Percentiles rank a stretch among this genome's conserved stretches.
Evolutionary conservation across 2,329 filamentous ascomycete genomes (phyloP).

Genomic region (Bipolaris bicolor): DNA sequence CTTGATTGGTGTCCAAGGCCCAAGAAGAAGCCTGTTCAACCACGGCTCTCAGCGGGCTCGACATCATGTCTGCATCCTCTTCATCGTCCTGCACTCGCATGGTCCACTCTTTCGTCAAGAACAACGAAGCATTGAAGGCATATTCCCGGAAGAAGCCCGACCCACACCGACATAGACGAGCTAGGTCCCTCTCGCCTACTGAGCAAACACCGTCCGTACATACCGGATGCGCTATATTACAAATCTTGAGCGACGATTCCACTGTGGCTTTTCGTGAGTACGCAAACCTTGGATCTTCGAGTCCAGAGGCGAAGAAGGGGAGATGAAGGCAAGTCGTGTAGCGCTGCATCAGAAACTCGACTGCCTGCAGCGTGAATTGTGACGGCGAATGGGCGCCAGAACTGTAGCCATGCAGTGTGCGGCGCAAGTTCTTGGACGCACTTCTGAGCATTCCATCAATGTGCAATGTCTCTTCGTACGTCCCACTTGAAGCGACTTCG

Average conservation of each 20-base stretch:
- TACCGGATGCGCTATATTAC: conserved; percentile 24
- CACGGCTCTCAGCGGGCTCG: conserved; percentile 24
- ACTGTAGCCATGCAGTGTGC: conserved; percentile 21
- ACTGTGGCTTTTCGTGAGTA: conserved; percentile 36
- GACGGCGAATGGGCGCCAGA: conserved; percentile 2
- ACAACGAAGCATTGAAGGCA: conserved; percentile 28
- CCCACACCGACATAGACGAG: conserved; percentile 29
- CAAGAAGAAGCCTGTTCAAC: conserved; percentile 30
- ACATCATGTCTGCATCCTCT: conserved; percentile 23
- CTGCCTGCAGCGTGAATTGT: conserved; percentile 25
- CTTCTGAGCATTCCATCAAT: conserved; percentile 29
- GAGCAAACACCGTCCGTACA: neutral
- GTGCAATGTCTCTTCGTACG: conserved; percentile 38
- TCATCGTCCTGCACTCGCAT: conserved; percentile 36
- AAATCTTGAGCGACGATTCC: conserved; percentile 37
- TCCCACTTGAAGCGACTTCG: conserved; percentile 26
- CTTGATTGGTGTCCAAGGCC: conserved; percentile 29
- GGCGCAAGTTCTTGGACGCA: conserved; percentile 29
- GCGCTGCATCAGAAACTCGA: conserved; percentile 37
- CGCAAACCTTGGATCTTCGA: conserved; percentile 32
- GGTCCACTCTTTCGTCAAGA: conserved; percentile 32
- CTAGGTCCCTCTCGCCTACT: conserved; percentile 17
- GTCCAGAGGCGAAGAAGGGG: conserved; percentile 31
- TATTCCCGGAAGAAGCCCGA: conserved; percentile 35
- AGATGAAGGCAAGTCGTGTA: conserved; percentile 36